Base-by-base conservation (phyloP, 805 yeast genomes). In the Candida manassasensis region DNA sequence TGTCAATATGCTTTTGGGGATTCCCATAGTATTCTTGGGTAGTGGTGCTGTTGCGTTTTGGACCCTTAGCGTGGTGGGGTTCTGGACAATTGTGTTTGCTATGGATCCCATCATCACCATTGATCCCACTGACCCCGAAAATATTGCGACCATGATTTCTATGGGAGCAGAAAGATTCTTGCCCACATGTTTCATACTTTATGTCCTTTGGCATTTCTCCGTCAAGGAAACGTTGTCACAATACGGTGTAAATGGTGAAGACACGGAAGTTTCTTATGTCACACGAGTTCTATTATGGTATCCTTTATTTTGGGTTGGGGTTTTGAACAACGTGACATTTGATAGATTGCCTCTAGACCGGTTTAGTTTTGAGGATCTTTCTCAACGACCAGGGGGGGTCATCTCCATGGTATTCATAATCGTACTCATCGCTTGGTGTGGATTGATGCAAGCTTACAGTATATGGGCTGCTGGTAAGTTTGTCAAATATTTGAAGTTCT, bases 321-420 rank as follows among this genome's bases (percentile, higher is more conserved):
- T 84, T 21, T 68, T 88, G 49, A 88, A 89, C 55, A 89, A 87
- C 57, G 71, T 85, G 48, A 86, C 95, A 0, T 87, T 90, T 60
- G 97, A 88, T 52, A 64, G 89, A 41, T 59, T 90, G 8, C 96
- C 97, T 0, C 80, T 89, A 8, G 97, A 90, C 53, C 67, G 98
- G 37, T 64, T 90, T 28, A 84, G 90, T 0, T 48, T 77, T 2
- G 60, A 65, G 8, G 97, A 90, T 53, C 61, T 90, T 19, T 75
- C 70, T 43, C 72, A 73, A 18, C 89, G 82, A 58, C 80, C 90
- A 0, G 96, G 95, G 0, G 85, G 95, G 0, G 52, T 83, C 25
- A 37, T 75, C 0, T 83, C 95, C 0, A 76, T 85, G 0, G 39
- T 71, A 0, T 53, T 71, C 0, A 71, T 89, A 0, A 57, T 73